Evolutionary conservation across 1,284 basidiomycete genomes (phyloP).

Genomic region (Puccinia horiana): DNA sequence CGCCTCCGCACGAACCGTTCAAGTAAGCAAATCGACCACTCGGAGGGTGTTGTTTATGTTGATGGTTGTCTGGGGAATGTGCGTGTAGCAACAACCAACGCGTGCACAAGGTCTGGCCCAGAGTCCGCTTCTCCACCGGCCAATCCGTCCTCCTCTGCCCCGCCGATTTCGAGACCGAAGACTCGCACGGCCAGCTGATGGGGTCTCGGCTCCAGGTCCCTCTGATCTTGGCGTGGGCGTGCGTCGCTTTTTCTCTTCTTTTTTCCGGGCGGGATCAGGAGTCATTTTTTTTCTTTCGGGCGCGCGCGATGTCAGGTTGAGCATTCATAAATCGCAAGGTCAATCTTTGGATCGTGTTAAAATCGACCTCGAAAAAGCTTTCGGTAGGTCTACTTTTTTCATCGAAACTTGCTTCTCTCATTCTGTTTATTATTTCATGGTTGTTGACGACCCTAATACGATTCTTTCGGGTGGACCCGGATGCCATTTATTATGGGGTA

Average conservation of each 20-base stretch:
- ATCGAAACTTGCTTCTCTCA: neutral
- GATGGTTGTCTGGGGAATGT: constrained; percentile 38
- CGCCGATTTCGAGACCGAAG: constrained; percentile 53
- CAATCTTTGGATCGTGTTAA: constrained; percentile 73
- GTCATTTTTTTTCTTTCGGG: neutral
- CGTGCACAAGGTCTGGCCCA: constrained; percentile 53
- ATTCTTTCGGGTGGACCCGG: too few relatives aligned
- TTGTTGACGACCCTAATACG: neutral
- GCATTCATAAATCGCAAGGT: constrained; percentile 77
- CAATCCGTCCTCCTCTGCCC: constrained; percentile 55
- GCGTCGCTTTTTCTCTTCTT: neutral
- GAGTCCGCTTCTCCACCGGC: constrained; percentile 54
- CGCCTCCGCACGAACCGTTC: neutral
- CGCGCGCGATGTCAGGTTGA: constrained; percentile 86
- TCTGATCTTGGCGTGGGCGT: constrained; percentile 48
- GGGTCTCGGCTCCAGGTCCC: constrained; percentile 31
- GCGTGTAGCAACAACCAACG: constrained; percentile 52
- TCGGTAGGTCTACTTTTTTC: constrained; percentile 64
- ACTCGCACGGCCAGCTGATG: constrained; percentile 58
- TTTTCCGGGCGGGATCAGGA: neutral
- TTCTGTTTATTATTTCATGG: neutral
- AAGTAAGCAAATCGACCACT: neutral
- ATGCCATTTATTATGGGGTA: too few relatives aligned
- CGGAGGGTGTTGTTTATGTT: neutral
- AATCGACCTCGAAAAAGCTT: constrained; percentile 64